Evolutionary conservation across 768 basidiomycete species (phyloP).

Genomic region (Phylloporus sp.): DNA sequence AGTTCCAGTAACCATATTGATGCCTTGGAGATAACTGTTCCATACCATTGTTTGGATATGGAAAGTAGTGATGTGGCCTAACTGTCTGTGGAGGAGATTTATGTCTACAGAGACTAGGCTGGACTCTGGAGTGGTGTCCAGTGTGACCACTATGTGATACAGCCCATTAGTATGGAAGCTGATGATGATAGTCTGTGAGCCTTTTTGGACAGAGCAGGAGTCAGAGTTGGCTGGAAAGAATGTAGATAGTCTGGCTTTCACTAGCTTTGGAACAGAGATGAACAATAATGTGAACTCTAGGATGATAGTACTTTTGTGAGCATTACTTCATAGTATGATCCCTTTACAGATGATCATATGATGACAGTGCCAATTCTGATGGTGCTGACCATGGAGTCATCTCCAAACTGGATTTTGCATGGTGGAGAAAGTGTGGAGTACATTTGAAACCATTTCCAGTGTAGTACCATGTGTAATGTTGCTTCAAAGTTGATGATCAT

Average conservation of each 20-base stretch:
- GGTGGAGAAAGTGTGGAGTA: background rate
- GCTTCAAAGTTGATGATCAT: too few species aligned
- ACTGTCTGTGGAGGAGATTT: background rate
- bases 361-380: too few species aligned
- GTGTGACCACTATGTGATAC: background rate
- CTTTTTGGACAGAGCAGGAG: background rate
- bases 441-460: too few species aligned
- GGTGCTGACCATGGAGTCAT: too few species aligned
- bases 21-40: background rate
- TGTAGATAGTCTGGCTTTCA: background rate
- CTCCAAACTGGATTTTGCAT: too few species aligned
- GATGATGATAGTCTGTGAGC: background rate
- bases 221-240: background rate
- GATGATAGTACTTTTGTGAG: background rate
- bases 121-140: too few species aligned
- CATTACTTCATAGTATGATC: background rate
- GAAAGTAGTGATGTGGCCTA: background rate
- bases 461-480: too few species aligned
- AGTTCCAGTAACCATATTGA: background rate
- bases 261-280: background rate
- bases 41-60: background rate
- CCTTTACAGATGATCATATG: background rate
- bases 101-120: background rate
- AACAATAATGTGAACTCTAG: too few species aligned
- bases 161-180: background rate